Base-by-base conservation (phyloP, 768 basidiomycete genomes). In the Psilocybe sp. region DNA sequence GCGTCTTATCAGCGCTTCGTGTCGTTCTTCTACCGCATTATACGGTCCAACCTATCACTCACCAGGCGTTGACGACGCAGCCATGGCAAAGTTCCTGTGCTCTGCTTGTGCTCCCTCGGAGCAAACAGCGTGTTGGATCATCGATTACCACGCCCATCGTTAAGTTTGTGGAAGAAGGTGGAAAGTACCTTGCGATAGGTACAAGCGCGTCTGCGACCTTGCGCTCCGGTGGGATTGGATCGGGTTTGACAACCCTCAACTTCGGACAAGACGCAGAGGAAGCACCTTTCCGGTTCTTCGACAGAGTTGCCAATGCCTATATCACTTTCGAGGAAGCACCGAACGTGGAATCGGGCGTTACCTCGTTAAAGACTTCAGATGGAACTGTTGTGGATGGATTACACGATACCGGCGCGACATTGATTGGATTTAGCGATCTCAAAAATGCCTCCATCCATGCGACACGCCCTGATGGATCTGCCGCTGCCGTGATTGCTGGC, bases 21-120 rank as follows among this genome's bases (percentile, higher is more conserved):
- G 61, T 74, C 2, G 58, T 88, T 23, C 80, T 96, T 15, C 60
- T 76, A 12, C 85, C 91, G 0, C 77, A 85, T 63, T 95, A 94
- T 64, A 81, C 89, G 11, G 82, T 96, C 38, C 89, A 91, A 51
- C 65, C 81, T 13, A 74, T 93, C 44, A 71, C 82, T 0, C 74
- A 76, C 10, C 69, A 79, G 36, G 64, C 78, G 2, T 69, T 98
- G 5, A 67, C 74, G 1, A 69, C 75, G 0, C 85, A 86, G 40
- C 93, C 94, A 15, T 98, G 94, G 95, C 65, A 79, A 34, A 60
- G 71, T 5, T 76, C 78, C 9, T 95, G 92, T 62, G 85, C 86
- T 2, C 73, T 96, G 1, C 78, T 98, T 14, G 86, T 94, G 44
- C 69, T 96, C 49, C 82, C 89, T n/a, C 76, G 83, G 49, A 78